Percentiles rank a stretch among this genome's conserved stretches.
Conservation (phyloP, 306 rosid species). For the Dryas drummondii region DNA sequence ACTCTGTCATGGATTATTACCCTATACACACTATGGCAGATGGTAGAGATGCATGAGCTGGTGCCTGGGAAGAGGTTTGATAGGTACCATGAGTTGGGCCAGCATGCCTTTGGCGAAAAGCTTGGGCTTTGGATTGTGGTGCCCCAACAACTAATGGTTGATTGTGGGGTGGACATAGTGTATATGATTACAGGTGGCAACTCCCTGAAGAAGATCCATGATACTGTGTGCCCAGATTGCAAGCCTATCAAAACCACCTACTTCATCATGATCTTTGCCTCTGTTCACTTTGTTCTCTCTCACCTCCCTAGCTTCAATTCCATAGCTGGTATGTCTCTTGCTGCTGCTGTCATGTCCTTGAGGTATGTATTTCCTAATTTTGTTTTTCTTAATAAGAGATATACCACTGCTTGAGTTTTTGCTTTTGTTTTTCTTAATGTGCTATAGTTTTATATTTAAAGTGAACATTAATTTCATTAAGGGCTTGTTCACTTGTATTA, state of each 20-base stretch:
- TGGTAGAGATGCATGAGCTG: slow-evolving; percentile 48
- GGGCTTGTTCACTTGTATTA: background rate
- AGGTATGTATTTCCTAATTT: slow-evolving; percentile 18
- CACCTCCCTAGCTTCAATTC: slow-evolving; percentile 50
- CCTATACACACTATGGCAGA: slow-evolving; percentile 44
- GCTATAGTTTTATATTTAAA: too few relatives aligned
- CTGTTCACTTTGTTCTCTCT: slow-evolving; percentile 40
- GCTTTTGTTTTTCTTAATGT: background rate
- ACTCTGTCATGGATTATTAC: slow-evolving; percentile 47
- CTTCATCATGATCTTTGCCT: slow-evolving; percentile 42
- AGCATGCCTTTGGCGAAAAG: slow-evolving; percentile 40
- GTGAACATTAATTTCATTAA: background rate
- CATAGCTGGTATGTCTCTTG: slow-evolving; percentile 38
- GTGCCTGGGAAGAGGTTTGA: slow-evolving; percentile 46
- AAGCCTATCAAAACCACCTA: slow-evolving; percentile 39
- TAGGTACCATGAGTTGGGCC: slow-evolving; percentile 48
- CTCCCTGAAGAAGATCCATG: slow-evolving; percentile 37
- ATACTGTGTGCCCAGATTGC: slow-evolving; percentile 19
- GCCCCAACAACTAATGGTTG: slow-evolving; percentile 44
- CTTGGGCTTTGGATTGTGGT: slow-evolving; percentile 44
- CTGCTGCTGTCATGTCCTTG: slow-evolving; percentile 46
- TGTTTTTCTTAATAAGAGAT: background rate
- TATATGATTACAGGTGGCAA: slow-evolving; percentile 50
- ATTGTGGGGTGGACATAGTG: slow-evolving; percentile 33
- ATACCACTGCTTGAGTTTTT: background rate